Evolutionary conservation across 164 flowering plant genomes (phyloP).

Genomic region (Taxillus chinensis): DNA sequence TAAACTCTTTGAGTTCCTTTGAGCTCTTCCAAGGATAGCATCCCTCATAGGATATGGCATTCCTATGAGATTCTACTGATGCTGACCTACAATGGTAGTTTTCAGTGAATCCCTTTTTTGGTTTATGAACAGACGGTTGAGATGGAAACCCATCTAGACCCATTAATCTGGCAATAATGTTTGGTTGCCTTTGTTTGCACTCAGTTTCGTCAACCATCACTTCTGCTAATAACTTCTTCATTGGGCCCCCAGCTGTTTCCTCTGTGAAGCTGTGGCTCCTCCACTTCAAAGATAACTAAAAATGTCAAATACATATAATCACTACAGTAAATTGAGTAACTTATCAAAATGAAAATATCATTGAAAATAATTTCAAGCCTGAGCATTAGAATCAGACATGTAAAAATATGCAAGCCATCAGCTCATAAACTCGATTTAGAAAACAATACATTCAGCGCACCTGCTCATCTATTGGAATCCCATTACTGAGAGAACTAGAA

Average conservation of each 20-base stretch:
- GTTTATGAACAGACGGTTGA: conserved; percentile 26
- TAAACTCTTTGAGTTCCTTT: conserved; percentile 52
- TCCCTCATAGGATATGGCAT: conserved; percentile 14
- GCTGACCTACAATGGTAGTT: conserved; percentile 14
- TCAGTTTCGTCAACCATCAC: conserved; percentile 62
- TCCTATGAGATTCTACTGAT: conserved; percentile 18
- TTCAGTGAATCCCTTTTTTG: conserved; percentile 23
- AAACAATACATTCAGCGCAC: conserved; percentile 19
- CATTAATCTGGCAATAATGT: conserved; percentile 82
- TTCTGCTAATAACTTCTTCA: conserved; percentile 55
- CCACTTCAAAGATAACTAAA: conserved; percentile 25
- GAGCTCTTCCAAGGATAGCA: conserved; percentile 30
- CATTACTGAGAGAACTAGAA: conserved; percentile 28
- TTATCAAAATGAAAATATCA: no score
- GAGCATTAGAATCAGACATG: no score
- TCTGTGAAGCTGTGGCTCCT: conserved; percentile 12
- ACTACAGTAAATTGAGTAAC: no score
- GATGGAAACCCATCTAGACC: conserved; percentile 75
- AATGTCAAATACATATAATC: not conserved
- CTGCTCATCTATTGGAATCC: conserved; percentile 21
- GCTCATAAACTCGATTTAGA: no score
- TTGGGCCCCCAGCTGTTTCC: conserved; percentile 25
- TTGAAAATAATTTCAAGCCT: no score
- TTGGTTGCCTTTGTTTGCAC: conserved; percentile 48
- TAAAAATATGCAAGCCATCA: no score